Evolutionary conservation across 176 grass and related monocot species (phyloP).

Genomic region (Raddia distichophylla): DNA sequence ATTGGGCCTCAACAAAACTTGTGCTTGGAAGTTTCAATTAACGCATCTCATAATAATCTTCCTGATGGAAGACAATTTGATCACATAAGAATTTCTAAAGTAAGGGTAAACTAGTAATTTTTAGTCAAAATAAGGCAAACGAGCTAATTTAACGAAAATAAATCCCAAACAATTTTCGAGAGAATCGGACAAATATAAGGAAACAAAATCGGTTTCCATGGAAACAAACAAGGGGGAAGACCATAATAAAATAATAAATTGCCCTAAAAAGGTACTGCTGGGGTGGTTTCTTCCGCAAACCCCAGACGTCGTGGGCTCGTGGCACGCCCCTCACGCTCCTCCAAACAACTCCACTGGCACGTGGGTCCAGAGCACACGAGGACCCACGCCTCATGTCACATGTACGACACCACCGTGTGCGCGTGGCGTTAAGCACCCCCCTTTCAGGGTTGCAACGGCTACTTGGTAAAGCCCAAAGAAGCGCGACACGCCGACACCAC

Average conservation of each 20-base stretch:
- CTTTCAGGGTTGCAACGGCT: slow-evolving; percentile 27
- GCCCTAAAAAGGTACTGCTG: neutral
- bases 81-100: too few relatives aligned
- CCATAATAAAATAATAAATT: too few relatives aligned
- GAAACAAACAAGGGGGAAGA: neutral
- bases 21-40: too few relatives aligned
- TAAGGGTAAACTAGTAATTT: too few relatives aligned
- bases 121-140: neutral
- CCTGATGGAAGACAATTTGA: too few relatives aligned
- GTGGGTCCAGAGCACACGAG: accelerated
- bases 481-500: neutral
- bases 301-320: neutral
- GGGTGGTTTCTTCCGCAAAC: neutral
- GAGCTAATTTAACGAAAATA: neutral
- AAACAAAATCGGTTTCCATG: neutral
- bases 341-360: accelerated
- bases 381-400: neutral
- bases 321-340: too few relatives aligned
- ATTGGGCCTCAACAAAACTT: too few relatives aligned
- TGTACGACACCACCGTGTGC: neutral
- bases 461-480: neutral
- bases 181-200: neutral
- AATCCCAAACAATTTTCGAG: neutral
- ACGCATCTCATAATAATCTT: too few relatives aligned
- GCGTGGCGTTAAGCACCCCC: neutral